Base-by-base conservation (phyloP, 1,139 yeast genomes). In the Pneumocystis oryctolagi region DNA sequence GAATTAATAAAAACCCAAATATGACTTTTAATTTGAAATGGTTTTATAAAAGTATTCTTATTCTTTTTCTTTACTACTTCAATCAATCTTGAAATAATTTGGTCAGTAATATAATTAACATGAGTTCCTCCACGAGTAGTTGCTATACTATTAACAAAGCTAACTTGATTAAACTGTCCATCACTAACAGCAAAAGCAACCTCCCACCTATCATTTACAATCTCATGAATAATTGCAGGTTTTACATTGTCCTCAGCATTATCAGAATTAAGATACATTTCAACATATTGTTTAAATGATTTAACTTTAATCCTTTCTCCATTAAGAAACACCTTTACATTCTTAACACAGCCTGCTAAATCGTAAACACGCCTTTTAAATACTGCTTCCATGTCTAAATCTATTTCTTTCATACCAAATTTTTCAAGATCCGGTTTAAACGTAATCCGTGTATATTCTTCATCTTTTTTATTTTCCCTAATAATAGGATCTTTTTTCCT, bases 91-190 rank as follows among this genome's bases (percentile, higher is more conserved):
- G 79, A 81, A 34, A 88, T 85, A 64, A 94, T 81, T 75, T 90
- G 89, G 73, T 92, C 97, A 3, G 94, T 79, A 59, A 90, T 81
- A 72, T 85, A 84, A 69, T 85, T 89, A 56, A 90, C 95, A 73
- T 94, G 99, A 0, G 98, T 87, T 68, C 99, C 99, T 66, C 98
- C 99, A 1, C 90, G 78, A 0, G 98, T 92, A 0, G 99, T 94
- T 0, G 98, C 98, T 71, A 94, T 94, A 3, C 97, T 89, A 72
- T 94, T 94, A 31, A 92, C 98, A 76, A 94, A 94, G 61, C 97
- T 89, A 58, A 94, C 95, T 73, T 94, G 98, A 69, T 89, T 88
- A 74, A 94, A 94, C 2, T 80, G 77, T 3, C 94, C 94, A 70
- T 90, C 96, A 61, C 97, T 87, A 1, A 89, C 87, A 1, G 96